Evolutionary conservation across 164 flowering plant genomes (phyloP).

Genomic region (Umbilicus rupestris): DNA sequence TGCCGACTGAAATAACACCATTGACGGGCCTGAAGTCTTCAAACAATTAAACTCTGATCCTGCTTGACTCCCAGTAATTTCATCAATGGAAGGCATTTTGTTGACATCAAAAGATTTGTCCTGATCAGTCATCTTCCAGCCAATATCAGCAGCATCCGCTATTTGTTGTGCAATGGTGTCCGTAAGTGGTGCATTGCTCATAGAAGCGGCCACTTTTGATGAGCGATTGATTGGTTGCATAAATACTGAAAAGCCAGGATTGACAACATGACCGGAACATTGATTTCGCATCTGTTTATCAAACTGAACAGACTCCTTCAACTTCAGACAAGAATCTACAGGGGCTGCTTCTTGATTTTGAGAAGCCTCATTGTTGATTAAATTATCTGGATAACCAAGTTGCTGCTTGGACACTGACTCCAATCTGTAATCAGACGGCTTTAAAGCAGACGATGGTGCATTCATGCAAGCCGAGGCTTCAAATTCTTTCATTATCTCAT

Average conservation of each 20-base stretch:
- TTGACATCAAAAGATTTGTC: not conserved
- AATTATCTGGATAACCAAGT: constrained; percentile 2
- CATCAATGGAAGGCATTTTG: not conserved
- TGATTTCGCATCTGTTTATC: too few relatives aligned
- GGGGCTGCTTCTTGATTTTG: constrained; percentile 5
- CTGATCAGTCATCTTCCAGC: not conserved
- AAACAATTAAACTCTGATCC: not conserved
- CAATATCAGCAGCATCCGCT: too few relatives aligned
- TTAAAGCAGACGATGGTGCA: constrained; percentile 8
- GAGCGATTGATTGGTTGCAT: not conserved
- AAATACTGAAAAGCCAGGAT: too few relatives aligned
- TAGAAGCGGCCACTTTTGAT: not conserved
- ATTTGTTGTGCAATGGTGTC: too few relatives aligned
- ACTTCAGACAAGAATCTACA: constrained; percentile 2
- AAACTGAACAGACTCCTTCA: not conserved
- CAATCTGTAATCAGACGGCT: constrained; percentile 12
- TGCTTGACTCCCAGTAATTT: not conserved
- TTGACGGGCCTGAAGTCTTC: too few relatives aligned
- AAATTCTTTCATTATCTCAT: constrained; percentile 15
- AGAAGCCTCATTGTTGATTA: constrained; percentile 2
- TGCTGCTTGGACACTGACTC: constrained; percentile 8
- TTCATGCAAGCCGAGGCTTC: constrained; percentile 11
- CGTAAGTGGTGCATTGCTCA: too few relatives aligned
- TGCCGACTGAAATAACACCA: too few relatives aligned
- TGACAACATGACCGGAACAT: too few relatives aligned